Evolutionary conservation across 1,284 basidiomycete species (phyloP).

Genomic region (Cryptococcus sp.): DNA sequence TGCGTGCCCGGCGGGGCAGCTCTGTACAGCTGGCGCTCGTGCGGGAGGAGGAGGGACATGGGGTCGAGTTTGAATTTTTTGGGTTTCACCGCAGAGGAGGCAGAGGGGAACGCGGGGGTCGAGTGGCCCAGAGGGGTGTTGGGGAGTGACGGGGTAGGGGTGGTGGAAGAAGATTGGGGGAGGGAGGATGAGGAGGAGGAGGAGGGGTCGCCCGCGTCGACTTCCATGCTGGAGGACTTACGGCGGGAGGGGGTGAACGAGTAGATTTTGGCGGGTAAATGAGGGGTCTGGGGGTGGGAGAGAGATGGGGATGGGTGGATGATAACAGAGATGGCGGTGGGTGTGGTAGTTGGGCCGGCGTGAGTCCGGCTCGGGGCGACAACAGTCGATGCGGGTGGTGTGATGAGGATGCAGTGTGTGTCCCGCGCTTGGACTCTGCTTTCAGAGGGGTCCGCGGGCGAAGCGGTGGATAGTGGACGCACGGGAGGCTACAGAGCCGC

Average conservation of each 20-base stretch:
- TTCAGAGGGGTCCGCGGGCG: no score
- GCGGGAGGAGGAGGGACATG: constrained; percentile 46
- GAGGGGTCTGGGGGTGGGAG: neutral
- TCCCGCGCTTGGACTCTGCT: no score
- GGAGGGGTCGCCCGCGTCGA: neutral
- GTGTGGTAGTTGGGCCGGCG: no score
- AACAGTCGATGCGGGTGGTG: no score
- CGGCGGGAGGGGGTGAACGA: neutral
- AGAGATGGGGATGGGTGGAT: neutral
- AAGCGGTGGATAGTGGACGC: no score
- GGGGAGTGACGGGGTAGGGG: neutral
- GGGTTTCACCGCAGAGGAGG: constrained; percentile 5
- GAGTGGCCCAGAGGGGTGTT: neutral
- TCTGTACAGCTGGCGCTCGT: constrained; percentile 35
- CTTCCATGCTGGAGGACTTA: neutral
- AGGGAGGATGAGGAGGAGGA: neutral
- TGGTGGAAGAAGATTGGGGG: neutral
- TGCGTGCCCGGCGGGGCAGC: constrained; percentile 9
- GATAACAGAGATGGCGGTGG: no score
- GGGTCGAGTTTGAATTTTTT: constrained; percentile 49
- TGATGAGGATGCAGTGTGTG: no score
- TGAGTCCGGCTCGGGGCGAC: no score
- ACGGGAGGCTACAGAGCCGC: no score
- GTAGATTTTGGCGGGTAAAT: neutral
- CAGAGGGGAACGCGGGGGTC: neutral